phyloP scores from a whole-genome alignment of 176 grass and related monocot species.

The Leersia perrieri region DNA sequence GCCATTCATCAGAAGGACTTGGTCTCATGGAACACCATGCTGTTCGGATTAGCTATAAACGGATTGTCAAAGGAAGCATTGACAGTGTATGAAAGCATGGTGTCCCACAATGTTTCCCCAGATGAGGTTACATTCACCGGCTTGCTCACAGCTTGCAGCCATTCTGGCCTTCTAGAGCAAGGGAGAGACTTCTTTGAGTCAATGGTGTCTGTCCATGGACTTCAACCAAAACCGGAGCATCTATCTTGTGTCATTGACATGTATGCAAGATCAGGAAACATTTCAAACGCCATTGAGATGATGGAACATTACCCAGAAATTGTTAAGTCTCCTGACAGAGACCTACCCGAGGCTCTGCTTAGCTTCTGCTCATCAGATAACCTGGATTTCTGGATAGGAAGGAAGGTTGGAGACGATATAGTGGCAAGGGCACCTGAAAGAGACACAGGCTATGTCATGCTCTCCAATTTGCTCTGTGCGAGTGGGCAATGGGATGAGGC shows the following conservation, averaged over 20 bases:
- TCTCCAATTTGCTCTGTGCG: constrained; percentile 56
- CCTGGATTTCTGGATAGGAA: constrained; percentile 2
- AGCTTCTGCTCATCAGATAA: constrained; percentile 17
- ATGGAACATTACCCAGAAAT: background rate
- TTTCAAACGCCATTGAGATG: constrained; percentile 29
- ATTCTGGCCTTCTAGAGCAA: constrained; percentile 49
- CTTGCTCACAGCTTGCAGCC: constrained; percentile 62
- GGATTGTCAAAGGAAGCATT: constrained; percentile 41
- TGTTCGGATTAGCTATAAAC: constrained; percentile 53
- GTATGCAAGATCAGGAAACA: constrained; percentile 50
- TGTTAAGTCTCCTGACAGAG: background rate
- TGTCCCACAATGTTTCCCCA: constrained; percentile 6
- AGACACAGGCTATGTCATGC: constrained; percentile 53
- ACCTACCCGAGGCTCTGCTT: constrained; percentile 41
- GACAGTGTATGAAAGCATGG: constrained; percentile 35
- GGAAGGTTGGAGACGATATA: constrained; percentile 15
- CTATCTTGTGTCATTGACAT: constrained; percentile 59
- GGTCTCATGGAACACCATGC: constrained; percentile 69
- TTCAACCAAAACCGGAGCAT: constrained; percentile 51
- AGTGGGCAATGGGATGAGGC: constrained; percentile 56
- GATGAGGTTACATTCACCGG: constrained; percentile 56
- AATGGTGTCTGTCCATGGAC: constrained; percentile 38
- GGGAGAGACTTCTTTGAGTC: constrained; percentile 42
- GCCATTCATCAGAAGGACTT: constrained; percentile 34
- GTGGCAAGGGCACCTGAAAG: constrained; percentile 9